phyloP scores from a whole-genome alignment of 306 rosid species.

The Calophaca sinica region DNA sequence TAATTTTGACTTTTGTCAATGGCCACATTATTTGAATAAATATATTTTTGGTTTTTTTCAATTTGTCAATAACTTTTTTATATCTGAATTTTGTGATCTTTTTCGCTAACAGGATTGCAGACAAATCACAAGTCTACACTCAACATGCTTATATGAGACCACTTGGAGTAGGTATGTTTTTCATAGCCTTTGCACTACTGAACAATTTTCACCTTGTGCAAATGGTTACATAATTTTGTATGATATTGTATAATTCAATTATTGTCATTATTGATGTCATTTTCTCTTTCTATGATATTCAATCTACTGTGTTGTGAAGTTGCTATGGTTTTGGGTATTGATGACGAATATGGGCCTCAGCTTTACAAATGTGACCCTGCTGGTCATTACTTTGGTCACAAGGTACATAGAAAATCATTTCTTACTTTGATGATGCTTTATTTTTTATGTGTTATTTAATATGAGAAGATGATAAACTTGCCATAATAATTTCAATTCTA shows the following conservation, averaged over 20 bases:
- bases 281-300: conserved; percentile 25
- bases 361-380: conserved; percentile 98
- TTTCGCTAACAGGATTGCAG: conserved; percentile 79
- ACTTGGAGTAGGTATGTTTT: conserved; percentile 90
- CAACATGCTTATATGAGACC: conserved; percentile 99
- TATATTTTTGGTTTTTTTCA: conserved; percentile 20
- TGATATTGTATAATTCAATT: conserved; percentile 24
- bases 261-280: conserved; percentile 38
- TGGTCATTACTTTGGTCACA: conserved; percentile 99
- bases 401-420: conserved; percentile 61
- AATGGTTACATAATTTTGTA: conserved; percentile 27
- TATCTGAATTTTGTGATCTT: background rate
- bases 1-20: conserved; percentile 1
- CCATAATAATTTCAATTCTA: background rate
- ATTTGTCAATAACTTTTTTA: conserved; percentile 18
- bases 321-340: conserved; percentile 97
- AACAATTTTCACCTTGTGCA: background rate
- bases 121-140: conserved; percentile 97
- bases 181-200: conserved; percentile 11
- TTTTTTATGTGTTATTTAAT: no score
- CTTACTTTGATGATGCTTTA: background rate
- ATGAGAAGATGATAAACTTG: background rate
- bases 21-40: background rate
- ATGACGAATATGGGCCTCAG: conserved; percentile 85
- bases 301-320: conserved; percentile 59